phyloP scores from a whole-genome alignment of 1,284 basidiomycete species.

The Macrocystidia cucumis region DNA sequence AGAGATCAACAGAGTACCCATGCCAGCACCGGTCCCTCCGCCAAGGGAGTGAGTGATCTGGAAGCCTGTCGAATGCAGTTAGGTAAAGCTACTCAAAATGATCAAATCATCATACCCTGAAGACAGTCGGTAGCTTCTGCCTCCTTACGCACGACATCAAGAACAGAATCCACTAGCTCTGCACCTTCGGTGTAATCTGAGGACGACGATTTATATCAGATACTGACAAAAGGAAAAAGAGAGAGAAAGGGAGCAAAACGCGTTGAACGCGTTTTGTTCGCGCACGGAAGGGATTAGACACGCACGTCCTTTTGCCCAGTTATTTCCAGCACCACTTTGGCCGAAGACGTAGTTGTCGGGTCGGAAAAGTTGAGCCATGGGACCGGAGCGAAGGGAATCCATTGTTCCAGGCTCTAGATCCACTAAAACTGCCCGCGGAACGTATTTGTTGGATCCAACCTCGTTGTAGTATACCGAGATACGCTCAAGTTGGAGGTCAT shows the following conservation, averaged over 20 bases:
- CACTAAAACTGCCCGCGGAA: conserved; percentile 91
- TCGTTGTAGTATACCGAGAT: conserved; percentile 97
- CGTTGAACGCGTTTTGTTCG: conserved; percentile 2
- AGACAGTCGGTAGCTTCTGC: conserved; percentile 90
- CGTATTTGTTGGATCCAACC: conserved; percentile 88
- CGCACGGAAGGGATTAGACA: conserved; percentile 1
- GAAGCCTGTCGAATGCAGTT: conserved; percentile 53
- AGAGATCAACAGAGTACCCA: conserved; percentile 86
- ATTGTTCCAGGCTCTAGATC: conserved; percentile 97
- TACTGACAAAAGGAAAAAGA: too few species aligned
- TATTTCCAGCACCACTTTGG: conserved; percentile 90
- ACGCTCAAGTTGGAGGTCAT: conserved; percentile 95
- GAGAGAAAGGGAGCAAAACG: conserved; percentile 8
- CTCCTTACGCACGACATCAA: conserved; percentile 86
- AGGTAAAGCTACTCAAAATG: conserved; percentile 9
- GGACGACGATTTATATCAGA: too few species aligned
- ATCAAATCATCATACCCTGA: conserved; percentile 53
- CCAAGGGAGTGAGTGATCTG: conserved; percentile 96
- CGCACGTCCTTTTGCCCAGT: conserved; percentile 93
- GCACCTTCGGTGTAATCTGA: conserved; percentile 91
- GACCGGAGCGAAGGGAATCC: conserved; percentile 88
- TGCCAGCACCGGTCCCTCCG: conserved; percentile 93
- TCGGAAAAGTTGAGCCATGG: conserved; percentile 83
- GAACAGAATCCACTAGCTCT: conserved; percentile 90
- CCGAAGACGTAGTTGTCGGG: conserved; percentile 95